phyloP scores from a whole-genome alignment of 73 alveolate genomes.

The Tetrahymena thermophila region DNA sequence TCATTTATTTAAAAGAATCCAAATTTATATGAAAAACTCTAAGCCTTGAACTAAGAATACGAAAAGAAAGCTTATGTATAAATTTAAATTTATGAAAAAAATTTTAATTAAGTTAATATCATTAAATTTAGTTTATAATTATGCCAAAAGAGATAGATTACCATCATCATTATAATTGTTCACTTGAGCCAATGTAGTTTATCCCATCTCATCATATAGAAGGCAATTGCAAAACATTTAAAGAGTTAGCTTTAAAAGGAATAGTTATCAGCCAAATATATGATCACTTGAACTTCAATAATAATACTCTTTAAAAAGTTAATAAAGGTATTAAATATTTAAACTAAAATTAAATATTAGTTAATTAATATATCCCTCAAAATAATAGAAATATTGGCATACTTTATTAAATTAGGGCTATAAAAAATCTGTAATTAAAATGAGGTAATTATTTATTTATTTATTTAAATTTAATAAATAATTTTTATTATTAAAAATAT shows the following conservation, averaged over 20 bases:
- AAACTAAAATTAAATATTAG: not conserved
- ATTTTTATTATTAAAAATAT: no score
- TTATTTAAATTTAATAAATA: no score
- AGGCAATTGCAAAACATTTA: not conserved
- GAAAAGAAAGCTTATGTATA: not conserved
- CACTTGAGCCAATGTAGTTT: not conserved
- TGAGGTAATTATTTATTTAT: not conserved
- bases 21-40: not conserved
- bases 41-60: not conserved
- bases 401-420: not conserved
- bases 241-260: not conserved
- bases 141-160: not conserved
- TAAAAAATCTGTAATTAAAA: not conserved
- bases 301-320: not conserved
- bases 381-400: not conserved
- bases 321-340: not conserved
- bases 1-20: not conserved
- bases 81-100: not conserved
- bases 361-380: not conserved
- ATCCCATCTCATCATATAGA: not conserved
- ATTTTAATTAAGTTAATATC: no score
- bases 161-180: not conserved
- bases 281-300: not conserved
- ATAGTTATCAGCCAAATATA: not conserved
- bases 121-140: not conserved